Percentiles rank a stretch among this genome's conserved stretches.
These are phyloP conservation scores for Leccinum barrowsii DNA, from an alignment of 768 basidiomycete species.

Conservation along the genomic window DNA sequence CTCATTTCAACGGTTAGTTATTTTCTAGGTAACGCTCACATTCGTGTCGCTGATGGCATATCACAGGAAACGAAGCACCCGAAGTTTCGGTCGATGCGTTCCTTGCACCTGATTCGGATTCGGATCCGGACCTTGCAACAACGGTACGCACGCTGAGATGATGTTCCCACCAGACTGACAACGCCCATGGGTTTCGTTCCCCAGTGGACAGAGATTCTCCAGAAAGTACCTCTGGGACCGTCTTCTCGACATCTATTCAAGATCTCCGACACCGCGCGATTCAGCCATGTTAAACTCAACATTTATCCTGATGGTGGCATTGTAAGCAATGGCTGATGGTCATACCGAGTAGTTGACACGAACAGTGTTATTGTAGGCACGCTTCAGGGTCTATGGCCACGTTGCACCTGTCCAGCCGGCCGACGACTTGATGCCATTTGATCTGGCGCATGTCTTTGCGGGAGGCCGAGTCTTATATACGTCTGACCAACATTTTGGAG, in stretches of 20 bases:
- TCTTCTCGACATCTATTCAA: constrained; percentile 87
- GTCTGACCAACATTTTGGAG: constrained; percentile 94
- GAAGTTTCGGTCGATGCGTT: constrained; percentile 70
- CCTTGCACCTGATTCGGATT: constrained; percentile 39
- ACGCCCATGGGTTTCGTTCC: neutral
- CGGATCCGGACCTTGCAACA: constrained; percentile 42
- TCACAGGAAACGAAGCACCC: constrained; percentile 80
- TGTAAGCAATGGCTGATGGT: constrained; percentile 37
- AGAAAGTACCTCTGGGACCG: constrained; percentile 74
- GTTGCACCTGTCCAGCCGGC: constrained; percentile 64
- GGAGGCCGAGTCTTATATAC: constrained; percentile 81
- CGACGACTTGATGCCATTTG: constrained; percentile 51
- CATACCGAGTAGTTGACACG: neutral
- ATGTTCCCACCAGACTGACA: too few relatives aligned
- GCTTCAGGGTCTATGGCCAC: constrained; percentile 87
- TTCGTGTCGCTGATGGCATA: neutral
- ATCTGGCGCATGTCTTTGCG: constrained; percentile 87
- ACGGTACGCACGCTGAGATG: constrained; percentile 42
- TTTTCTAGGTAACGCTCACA: neutral
- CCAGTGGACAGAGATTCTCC: constrained; percentile 81
- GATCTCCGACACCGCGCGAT: constrained; percentile 46
- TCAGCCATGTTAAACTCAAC: constrained; percentile 84
- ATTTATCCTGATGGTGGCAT: constrained; percentile 99
- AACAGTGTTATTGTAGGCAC: constrained; percentile 51
- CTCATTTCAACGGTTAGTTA: constrained; percentile 80